Evolutionary conservation across 306 rosid species (phyloP).

Genomic region (Cucumis cinereus): DNA sequence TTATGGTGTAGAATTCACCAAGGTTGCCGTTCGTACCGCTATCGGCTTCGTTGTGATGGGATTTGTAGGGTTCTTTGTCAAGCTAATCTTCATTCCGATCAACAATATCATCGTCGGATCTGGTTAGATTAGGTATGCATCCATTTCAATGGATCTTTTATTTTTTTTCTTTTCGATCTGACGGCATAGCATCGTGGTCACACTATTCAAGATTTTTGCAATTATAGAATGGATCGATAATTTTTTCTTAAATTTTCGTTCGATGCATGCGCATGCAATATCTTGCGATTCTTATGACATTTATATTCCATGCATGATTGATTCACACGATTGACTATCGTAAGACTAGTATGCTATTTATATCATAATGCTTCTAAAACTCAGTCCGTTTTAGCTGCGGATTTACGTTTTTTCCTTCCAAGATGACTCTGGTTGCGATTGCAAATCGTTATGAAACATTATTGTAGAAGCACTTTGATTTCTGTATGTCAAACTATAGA

Average conservation of each 20-base stretch:
- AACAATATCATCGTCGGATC: constrained; percentile 46
- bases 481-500: not conserved
- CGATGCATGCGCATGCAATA: not conserved
- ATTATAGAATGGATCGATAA: not conserved
- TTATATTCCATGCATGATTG: not conserved
- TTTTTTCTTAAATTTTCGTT: not conserved
- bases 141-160: not conserved
- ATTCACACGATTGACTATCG: not conserved
- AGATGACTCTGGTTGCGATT: not conserved
- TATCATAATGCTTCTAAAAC: not conserved
- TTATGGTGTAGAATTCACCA: constrained; percentile 29
- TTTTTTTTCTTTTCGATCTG: not conserved
- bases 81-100: constrained; percentile 44
- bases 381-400: not conserved
- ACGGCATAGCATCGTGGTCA: not conserved
- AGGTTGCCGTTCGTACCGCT: constrained; percentile 43
- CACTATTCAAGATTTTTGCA: not conserved
- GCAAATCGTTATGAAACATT: not conserved
- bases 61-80: constrained; percentile 43
- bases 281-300: not conserved
- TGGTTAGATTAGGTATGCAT: constrained; percentile 20
- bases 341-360: not conserved
- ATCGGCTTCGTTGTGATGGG: constrained; percentile 48
- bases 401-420: not conserved
- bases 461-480: not conserved